A percentile compares a stretch with the other conserved stretches of the same genome.
Evolutionary conservation across 371 early-diverging fungal genomes (phyloP).

Genomic region (Quaeritorhiza haematococci): DNA sequence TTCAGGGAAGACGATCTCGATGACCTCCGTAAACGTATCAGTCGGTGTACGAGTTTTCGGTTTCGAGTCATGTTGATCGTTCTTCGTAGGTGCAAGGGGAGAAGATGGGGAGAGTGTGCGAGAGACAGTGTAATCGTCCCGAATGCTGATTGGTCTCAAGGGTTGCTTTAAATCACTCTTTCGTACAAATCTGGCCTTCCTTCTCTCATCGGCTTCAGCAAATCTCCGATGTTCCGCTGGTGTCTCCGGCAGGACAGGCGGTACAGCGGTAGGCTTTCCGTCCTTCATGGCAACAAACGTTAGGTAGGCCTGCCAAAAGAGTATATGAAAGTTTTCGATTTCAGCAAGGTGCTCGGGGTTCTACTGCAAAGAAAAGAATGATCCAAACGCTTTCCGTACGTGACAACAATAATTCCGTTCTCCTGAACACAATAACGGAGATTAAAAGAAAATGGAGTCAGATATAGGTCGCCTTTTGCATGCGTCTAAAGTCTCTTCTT

Average conservation of each 20-base stretch:
- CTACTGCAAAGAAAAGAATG: too few species aligned
- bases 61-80: not conserved
- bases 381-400: too few species aligned
- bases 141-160: slow-evolving; percentile 22
- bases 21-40: slow-evolving; percentile 55
- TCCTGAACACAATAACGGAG: too few species aligned
- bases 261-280: slow-evolving; percentile 39
- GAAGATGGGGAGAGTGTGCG: not conserved
- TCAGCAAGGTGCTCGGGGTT: not conserved
- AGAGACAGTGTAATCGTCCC: not conserved
- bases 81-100: not conserved
- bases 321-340: not conserved
- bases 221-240: slow-evolving; percentile 44
- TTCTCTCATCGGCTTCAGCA: slow-evolving; percentile 55
- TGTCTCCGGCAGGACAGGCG: slow-evolving; percentile 39
- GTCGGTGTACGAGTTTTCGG: not conserved
- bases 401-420: slow-evolving; percentile 58
- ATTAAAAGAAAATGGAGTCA: too few species aligned
- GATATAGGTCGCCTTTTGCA: too few species aligned
- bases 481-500: too few species aligned
- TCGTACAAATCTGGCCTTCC: slow-evolving; percentile 35
- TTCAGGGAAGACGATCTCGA: slow-evolving; percentile 67
- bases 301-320: slow-evolving; percentile 65
- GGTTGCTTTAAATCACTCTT: slow-evolving; percentile 35
- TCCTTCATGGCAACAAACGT: slow-evolving; percentile 65